Evolutionary conservation across 306 rosid genomes (phyloP).

Genomic region (apple (Malus domestica)): ASM211411v1 NC_041803.1:10605501-10606000

Average conservation of each 20-base stretch:
- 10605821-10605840: constrained; percentile 98
- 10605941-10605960: no score
- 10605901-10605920: background rate
- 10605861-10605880: constrained; percentile 8
- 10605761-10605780: constrained; percentile 90
- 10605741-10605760: constrained; percentile 29
- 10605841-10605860: constrained; percentile 82
- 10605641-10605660: constrained; percentile 97
- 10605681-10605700: constrained; percentile 86
- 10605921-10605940: background rate
- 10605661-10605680: constrained; percentile 99
- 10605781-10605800: constrained; percentile 92
- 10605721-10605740: constrained; percentile 7
- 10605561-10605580: constrained; percentile 99
- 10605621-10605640: constrained; percentile 80
- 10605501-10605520: background rate
- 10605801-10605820: constrained; percentile 93
- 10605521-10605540: background rate
- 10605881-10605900: background rate
- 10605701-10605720: background rate
- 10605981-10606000: constrained; percentile 23
- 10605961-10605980: background rate
- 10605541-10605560: constrained; percentile 24
- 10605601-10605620: constrained; percentile 96
- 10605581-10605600: constrained; percentile 96